phyloP scores from a whole-genome alignment of 495 filamentous ascomycete species.

The Lindgomyces ingoldianus region DNA sequence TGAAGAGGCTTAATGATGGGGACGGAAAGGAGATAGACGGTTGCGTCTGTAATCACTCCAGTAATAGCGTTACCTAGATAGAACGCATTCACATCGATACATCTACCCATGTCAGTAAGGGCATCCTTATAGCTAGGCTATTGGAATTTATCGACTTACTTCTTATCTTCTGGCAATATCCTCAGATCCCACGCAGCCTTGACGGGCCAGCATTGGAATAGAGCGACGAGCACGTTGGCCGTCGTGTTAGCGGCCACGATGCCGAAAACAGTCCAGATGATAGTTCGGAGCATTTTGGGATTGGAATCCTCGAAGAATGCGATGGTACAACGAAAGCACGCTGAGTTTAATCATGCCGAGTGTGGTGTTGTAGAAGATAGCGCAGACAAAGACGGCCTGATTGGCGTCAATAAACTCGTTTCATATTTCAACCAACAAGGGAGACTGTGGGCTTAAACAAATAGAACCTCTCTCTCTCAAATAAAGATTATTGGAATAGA shows the following conservation, averaged over 20 bases:
- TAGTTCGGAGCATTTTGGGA: not conserved
- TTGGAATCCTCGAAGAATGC: constrained; percentile 15
- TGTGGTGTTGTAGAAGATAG: constrained; percentile 23
- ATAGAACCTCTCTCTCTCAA: not conserved
- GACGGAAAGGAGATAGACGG: constrained; percentile 17
- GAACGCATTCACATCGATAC: constrained; percentile 17
- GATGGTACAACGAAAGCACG: constrained; percentile 18
- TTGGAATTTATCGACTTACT: not conserved
- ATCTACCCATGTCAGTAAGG: constrained; percentile 10
- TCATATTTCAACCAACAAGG: not conserved
- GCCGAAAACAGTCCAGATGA: constrained; percentile 10
- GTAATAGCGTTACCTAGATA: constrained; percentile 19
- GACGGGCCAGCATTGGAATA: constrained; percentile 22
- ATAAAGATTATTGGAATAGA: too few relatives aligned
- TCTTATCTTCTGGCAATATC: not conserved
- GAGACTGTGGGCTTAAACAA: not conserved
- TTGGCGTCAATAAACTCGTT: not conserved
- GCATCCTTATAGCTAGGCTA: too few relatives aligned
- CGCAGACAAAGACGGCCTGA: constrained; percentile 14
- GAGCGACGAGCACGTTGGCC: constrained; percentile 13
- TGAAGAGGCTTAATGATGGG: constrained; percentile 19
- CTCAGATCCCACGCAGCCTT: constrained; percentile 17
- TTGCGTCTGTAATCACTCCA: constrained; percentile 12
- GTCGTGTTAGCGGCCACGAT: constrained; percentile 11
- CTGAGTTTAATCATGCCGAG: constrained; percentile 25